Percentiles rank a stretch among this genome's conserved stretches.
Conservation (phyloP, 73 alveolate genomes). For the Tetrahymena thermophila region DNA sequence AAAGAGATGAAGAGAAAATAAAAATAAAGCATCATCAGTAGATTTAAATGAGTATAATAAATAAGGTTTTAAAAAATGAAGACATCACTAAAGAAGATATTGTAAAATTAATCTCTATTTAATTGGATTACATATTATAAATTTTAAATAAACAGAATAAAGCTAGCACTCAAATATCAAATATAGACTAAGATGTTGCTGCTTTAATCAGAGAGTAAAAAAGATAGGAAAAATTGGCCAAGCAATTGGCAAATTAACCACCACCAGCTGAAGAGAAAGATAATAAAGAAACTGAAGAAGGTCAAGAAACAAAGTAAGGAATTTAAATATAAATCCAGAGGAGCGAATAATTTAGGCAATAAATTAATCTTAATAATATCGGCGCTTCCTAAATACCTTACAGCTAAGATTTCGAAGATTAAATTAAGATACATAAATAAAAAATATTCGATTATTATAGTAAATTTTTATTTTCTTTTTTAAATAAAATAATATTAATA, state of each 20-base stretch:
- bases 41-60: neutral
- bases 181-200: neutral
- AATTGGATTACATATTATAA: neutral
- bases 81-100: neutral
- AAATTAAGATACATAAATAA: neutral
- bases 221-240: neutral
- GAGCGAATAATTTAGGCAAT: neutral
- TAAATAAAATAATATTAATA: too few relatives aligned
- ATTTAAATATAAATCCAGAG: too few relatives aligned
- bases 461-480: too few relatives aligned
- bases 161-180: neutral
- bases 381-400: neutral
- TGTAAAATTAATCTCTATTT: neutral
- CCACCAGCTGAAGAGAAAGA: neutral
- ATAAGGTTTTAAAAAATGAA: neutral
- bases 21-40: neutral
- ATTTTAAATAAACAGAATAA: neutral
- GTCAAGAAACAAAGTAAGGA: neutral
- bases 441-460: neutral
- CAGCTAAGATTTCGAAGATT: neutral
- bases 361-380: neutral
- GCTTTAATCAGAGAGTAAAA: neutral
- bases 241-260: neutral
- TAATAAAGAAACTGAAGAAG: neutral
- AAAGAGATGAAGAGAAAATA: neutral